Conservation (phyloP, 2,329 filamentous ascomycete species). For the Sclerotinia glacialis region DNA sequence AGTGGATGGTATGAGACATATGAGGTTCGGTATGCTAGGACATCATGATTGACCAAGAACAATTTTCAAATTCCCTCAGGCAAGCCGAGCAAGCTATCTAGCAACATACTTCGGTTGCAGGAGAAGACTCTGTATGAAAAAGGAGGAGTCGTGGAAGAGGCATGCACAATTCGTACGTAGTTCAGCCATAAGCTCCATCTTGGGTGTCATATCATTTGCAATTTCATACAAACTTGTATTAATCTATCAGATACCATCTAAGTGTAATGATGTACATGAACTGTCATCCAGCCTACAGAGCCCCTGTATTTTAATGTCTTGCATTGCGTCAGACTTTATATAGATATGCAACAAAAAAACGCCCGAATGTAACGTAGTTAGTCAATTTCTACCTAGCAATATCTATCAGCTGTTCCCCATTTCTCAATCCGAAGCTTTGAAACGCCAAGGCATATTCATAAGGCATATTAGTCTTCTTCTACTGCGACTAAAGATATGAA, state of each 20-base stretch:
- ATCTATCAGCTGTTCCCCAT: background rate
- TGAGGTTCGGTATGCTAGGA: conserved; percentile 13
- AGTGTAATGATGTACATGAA: background rate
- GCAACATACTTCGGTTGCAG: too few species aligned
- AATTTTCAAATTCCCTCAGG: background rate
- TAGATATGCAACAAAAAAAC: conserved; percentile 3
- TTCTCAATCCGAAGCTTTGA: background rate
- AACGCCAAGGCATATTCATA: background rate
- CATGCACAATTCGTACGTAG: background rate
- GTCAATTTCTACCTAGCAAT: background rate
- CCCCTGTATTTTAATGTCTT: background rate
- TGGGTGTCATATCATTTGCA: background rate
- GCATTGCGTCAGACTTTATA: background rate
- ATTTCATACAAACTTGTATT: background rate
- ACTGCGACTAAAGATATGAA: background rate
- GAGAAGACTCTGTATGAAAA: background rate
- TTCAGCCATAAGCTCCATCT: background rate
- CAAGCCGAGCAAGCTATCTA: background rate
- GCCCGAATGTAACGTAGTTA: conserved; percentile 4
- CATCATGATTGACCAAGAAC: background rate
- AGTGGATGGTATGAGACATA: conserved; percentile 12
- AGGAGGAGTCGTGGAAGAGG: background rate
- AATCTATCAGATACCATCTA: background rate
- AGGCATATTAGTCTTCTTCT: too few species aligned
- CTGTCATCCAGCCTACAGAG: background rate